Conservation (phyloP, 768 basidiomycete species). For the Naganishia randhawae region DNA sequence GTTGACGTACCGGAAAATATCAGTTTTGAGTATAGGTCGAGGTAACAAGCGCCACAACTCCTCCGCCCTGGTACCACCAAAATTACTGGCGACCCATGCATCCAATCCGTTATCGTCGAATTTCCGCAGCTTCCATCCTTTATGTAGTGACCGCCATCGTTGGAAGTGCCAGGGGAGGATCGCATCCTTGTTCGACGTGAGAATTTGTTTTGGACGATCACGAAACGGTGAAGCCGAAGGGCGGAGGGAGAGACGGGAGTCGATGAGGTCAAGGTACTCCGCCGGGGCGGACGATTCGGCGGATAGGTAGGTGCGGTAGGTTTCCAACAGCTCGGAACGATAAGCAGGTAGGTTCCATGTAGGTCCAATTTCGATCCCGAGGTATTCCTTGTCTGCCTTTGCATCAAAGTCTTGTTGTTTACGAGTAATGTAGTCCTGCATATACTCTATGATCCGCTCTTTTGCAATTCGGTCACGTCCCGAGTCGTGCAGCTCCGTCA, state of each 20-base stretch:
- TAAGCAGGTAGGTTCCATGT: constrained; percentile 30
- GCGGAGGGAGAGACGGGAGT: constrained; percentile 36
- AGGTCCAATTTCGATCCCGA: constrained; percentile 22
- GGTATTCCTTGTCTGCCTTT: constrained; percentile 21
- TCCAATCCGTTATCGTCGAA: constrained; percentile 36
- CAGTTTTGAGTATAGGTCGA: constrained; percentile 38
- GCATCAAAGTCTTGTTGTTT: constrained; percentile 20
- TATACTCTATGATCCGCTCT: constrained; percentile 4
- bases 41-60: constrained; percentile 38
- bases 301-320: constrained; percentile 32
- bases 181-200: constrained; percentile 35
- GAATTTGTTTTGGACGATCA: constrained; percentile 31
- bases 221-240: constrained; percentile 31
- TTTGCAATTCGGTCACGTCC: not conserved
- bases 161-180: constrained; percentile 32
- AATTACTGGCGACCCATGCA: constrained; percentile 34
- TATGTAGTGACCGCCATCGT: constrained; percentile 38
- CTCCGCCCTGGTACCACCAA: constrained; percentile 37
- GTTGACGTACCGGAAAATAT: constrained; percentile 35
- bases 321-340: constrained; percentile 33
- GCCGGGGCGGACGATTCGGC: not conserved
- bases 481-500: not conserved
- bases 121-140: constrained; percentile 37
- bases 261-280: constrained; percentile 26
- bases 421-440: not conserved